Base-by-base conservation (phyloP, 805 yeast species). In the Ogataea trehaloabstinens region DNA sequence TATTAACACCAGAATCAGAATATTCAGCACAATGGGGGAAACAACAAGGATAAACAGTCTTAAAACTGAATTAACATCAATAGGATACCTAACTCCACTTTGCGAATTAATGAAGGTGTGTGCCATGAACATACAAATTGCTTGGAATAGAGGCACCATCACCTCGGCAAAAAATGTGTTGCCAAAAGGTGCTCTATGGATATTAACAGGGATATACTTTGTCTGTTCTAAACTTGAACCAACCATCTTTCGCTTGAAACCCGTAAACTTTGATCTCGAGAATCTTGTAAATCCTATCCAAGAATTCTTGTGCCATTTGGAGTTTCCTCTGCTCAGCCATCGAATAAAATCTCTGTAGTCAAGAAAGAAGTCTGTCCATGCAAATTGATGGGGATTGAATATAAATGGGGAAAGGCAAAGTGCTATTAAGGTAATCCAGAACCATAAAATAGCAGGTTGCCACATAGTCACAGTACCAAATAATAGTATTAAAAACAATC, bases 251-350 rank as follows among this genome's bases (percentile, higher is more conserved):
- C 85, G 73, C 71, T 89, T 90, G 73, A 78, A 89, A 43, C 99
- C 99, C 21, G 98, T 91, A 51, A 86, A 78, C 55, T 89, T 79
- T 7, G 96, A 87, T 64, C 99, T 78, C 4, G 89, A 75, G 45
- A 76, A 69, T 53, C 95, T 81, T 0, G 79, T 80, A 54, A 71
- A 82, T 2, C 78, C 80, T 38, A 82, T 74, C 98, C 98, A 90
- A 0, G 96, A 86, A 53, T 81, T 77, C 36, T 64, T 61, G 49
- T 78, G 81, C 71, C 76, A 76, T 48, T 70, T 71, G 15, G 79
- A 65, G 56, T 88, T 87, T 7, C 96, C 96, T 44, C 89, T 70
- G 3, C 82, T 78, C 35, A 91, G 59, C 97, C 97, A 90, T 42
- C 83, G 71, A 3, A 74, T 54, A 35, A 63, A 68, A 15, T 71